phyloP scores from a whole-genome alignment of 2,329 filamentous ascomycete genomes.

The Rhynchosporium graminicola region DNA sequence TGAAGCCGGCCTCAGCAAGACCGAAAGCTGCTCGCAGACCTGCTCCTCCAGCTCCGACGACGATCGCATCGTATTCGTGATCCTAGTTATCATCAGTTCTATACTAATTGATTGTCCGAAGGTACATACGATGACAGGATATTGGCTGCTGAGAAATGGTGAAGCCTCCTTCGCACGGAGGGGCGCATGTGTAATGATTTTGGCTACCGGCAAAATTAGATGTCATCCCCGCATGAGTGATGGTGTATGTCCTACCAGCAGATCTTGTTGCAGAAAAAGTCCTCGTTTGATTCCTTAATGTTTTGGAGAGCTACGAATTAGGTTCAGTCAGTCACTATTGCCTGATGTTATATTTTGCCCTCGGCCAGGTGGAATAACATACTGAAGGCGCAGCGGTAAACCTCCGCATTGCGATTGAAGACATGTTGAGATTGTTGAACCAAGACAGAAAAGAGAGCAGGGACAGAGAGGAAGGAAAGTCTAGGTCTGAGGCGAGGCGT shows the following conservation, averaged over 20 bases:
- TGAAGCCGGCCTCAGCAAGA: slow-evolving; percentile 85
- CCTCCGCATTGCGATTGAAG: slow-evolving; percentile 65
- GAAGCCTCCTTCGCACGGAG: slow-evolving; percentile 92
- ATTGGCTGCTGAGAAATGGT: slow-evolving; percentile 83
- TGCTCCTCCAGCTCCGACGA: slow-evolving; percentile 82
- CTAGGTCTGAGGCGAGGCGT: neutral
- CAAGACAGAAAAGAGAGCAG: slow-evolving; percentile 20
- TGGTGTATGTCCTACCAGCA: slow-evolving; percentile 58
- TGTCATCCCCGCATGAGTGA: slow-evolving; percentile 1
- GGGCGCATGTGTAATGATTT: slow-evolving; percentile 82
- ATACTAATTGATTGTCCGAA: slow-evolving; percentile 3
- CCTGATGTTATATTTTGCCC: neutral
- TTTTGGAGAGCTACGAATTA: slow-evolving; percentile 38
- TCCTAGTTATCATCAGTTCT: slow-evolving; percentile 56
- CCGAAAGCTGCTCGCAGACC: slow-evolving; percentile 83
- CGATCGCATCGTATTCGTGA: slow-evolving; percentile 97
- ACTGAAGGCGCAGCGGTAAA: slow-evolving; percentile 58
- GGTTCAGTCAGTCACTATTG: slow-evolving; percentile 28
- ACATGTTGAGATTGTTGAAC: slow-evolving; percentile 50
- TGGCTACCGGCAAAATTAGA: slow-evolving; percentile 53
- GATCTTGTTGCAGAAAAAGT: slow-evolving; percentile 86
- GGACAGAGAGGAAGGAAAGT: slow-evolving; percentile 22
- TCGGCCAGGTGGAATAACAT: slow-evolving; percentile 41
- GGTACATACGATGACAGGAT: slow-evolving; percentile 77
- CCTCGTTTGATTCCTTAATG: slow-evolving; percentile 62